Percentiles rank a stretch among this genome's conserved stretches.
Evolutionary conservation across 2,329 filamentous ascomycete genomes (phyloP).

Genomic region (Pezicula carpinea): DNA sequence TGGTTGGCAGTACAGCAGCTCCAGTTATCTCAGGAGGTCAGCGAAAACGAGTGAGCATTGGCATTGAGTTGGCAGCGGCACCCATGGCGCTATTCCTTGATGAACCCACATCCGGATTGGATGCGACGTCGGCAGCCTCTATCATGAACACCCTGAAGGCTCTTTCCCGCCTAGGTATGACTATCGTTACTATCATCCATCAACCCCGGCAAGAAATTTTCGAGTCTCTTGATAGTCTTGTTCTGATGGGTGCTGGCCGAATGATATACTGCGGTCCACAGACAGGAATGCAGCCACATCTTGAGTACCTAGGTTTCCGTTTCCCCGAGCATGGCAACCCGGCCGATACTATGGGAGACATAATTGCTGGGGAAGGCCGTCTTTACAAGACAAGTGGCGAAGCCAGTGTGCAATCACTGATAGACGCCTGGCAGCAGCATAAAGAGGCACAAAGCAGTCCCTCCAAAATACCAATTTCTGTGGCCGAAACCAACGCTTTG

Average conservation of each 20-base stretch:
- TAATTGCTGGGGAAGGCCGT: conserved; percentile 52
- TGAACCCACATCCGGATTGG: conserved; percentile 57
- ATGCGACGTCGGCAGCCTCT: conserved; percentile 58
- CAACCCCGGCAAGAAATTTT: conserved; percentile 51
- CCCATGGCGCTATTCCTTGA: conserved; percentile 57
- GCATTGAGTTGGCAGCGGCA: conserved; percentile 52
- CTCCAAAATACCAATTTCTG: conserved; percentile 29
- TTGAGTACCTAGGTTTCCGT: conserved; percentile 46
- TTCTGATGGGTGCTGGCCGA: conserved; percentile 57
- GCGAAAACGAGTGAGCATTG: conserved; percentile 59
- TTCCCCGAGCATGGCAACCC: conserved; percentile 47
- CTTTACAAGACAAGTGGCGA: conserved; percentile 43
- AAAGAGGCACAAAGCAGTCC: conserved; percentile 19
- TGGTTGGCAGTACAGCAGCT: conserved; percentile 53
- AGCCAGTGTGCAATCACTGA: conserved; percentile 43
- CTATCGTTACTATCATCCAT: conserved; percentile 51
- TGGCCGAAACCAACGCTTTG: conserved; percentile 37
- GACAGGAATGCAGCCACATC: conserved; percentile 40
- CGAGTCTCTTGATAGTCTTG: conserved; percentile 54
- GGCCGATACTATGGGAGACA: conserved; percentile 56
- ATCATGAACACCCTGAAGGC: conserved; percentile 59
- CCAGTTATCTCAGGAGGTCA: conserved; percentile 59
- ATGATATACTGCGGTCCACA: conserved; percentile 50
- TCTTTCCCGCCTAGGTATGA: conserved; percentile 49
- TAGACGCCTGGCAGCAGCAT: conserved; percentile 39